phyloP scores from a whole-genome alignment of 805 yeast genomes.

The Candida coquimbonensis region DNA sequence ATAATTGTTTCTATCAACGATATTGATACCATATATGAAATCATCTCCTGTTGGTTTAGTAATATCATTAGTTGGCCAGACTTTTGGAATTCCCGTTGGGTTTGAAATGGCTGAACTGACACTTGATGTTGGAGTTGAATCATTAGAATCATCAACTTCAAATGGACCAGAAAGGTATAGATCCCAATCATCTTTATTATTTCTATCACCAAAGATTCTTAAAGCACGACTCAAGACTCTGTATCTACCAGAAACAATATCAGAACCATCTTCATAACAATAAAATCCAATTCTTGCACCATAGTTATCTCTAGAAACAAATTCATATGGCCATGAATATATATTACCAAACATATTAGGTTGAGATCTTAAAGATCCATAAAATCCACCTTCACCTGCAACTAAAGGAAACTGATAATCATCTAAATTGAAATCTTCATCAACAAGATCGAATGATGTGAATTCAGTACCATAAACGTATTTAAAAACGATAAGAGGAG shows the following conservation, averaged over 20 bases:
- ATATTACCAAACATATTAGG: neutral
- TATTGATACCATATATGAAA: conserved; percentile 1
- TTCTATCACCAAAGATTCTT: conserved; percentile 8
- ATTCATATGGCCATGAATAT: conserved; percentile 6
- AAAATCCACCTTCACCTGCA: conserved; percentile 5
- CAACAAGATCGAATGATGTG: conserved; percentile 9
- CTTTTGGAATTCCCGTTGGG: neutral
- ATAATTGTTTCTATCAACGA: conserved; percentile 2
- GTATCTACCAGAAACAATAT: conserved; percentile 6
- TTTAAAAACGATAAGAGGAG: conserved; percentile 6
- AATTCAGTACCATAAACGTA: conserved; percentile 9
- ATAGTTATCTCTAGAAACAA: neutral
- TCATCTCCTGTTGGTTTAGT: conserved; percentile 6
- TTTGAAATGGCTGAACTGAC: neutral
- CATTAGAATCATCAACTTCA: neutral
- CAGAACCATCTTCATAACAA: neutral
- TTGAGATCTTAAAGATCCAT: conserved; percentile 4
- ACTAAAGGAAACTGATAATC: conserved; percentile 3
- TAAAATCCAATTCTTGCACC: neutral
- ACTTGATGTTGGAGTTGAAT: neutral
- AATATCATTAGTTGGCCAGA: neutral
- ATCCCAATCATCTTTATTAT: conserved; percentile 8
- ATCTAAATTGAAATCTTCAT: conserved; percentile 6
- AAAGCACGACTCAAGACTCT: conserved; percentile 7
- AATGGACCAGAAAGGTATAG: conserved; percentile 4